Conservation (phyloP, 805 yeast species). For the Yarrowia deformans region DNA sequence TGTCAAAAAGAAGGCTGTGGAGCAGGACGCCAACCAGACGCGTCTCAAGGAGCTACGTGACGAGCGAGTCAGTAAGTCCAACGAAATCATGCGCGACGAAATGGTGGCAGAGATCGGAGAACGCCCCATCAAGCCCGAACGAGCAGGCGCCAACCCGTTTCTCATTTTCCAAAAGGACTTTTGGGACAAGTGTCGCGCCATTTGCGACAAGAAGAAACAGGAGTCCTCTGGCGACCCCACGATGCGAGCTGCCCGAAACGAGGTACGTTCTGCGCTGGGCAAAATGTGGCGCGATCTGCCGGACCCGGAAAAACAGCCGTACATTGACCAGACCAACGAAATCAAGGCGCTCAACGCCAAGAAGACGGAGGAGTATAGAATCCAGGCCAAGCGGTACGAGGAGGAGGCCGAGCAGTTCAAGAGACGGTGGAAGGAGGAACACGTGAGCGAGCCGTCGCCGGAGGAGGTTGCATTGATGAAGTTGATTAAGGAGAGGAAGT, state of each 20-base stretch:
- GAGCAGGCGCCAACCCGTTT: constrained; percentile 53
- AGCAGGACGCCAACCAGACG: constrained; percentile 42
- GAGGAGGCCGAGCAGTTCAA: constrained; percentile 52
- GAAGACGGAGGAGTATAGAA: constrained; percentile 49
- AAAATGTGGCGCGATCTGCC: constrained; percentile 54
- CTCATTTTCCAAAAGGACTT: constrained; percentile 53
- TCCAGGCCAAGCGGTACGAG: constrained; percentile 50
- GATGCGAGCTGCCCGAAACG: constrained; percentile 51
- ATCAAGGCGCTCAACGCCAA: constrained; percentile 50
- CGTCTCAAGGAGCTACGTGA: constrained; percentile 47
- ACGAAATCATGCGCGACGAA: constrained; percentile 50
- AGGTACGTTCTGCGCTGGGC: constrained; percentile 53
- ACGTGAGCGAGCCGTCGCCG: constrained; percentile 47
- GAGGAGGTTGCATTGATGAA: constrained; percentile 46
- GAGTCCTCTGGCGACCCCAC: constrained; percentile 47
- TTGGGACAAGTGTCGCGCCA: constrained; percentile 53
- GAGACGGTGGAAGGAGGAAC: constrained; percentile 52
- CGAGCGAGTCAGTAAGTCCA: constrained; percentile 47
- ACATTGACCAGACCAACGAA: constrained; percentile 49
- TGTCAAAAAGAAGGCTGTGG: constrained; percentile 22
- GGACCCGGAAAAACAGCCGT: constrained; percentile 51
- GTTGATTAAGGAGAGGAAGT: constrained; percentile 41
- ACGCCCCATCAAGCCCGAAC: constrained; percentile 52
- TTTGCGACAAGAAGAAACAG: constrained; percentile 50
- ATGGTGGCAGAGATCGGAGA: constrained; percentile 52